These are phyloP conservation scores for Trichothecium roseum DNA, from an alignment of 2,329 filamentous ascomycete genomes.

Conservation along the genomic window DNA sequence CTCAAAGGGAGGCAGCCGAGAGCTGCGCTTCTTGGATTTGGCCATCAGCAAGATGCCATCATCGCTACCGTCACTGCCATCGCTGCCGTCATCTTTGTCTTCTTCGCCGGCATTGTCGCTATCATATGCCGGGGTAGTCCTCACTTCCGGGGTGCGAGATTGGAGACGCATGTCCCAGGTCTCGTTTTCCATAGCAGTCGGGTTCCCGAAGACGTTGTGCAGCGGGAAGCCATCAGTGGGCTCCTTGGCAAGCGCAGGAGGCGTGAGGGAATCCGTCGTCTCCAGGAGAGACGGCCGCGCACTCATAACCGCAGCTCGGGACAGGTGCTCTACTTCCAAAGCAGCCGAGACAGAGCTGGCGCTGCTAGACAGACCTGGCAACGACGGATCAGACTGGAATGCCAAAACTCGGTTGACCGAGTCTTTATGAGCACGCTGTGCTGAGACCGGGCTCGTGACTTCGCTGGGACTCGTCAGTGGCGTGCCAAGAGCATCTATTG, in stretches of 20 bases:
- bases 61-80: slow-evolving; percentile 39
- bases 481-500: slow-evolving; percentile 35
- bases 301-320: slow-evolving; percentile 34
- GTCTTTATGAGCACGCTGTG: slow-evolving; percentile 17
- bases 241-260: slow-evolving; percentile 39
- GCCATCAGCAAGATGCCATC: slow-evolving; percentile 45
- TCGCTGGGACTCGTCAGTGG: slow-evolving; percentile 47
- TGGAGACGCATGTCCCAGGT: slow-evolving; percentile 17
- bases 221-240: slow-evolving; percentile 34
- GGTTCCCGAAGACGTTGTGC: slow-evolving; percentile 24
- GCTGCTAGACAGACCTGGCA: slow-evolving; percentile 52
- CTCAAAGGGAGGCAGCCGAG: slow-evolving; percentile 16
- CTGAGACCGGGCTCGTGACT: slow-evolving; percentile 35
- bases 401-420: slow-evolving; percentile 34
- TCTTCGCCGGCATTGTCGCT: slow-evolving; percentile 5
- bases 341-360: slow-evolving; percentile 56
- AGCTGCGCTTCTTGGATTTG: slow-evolving; percentile 28
- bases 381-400: slow-evolving; percentile 53
- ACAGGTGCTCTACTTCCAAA: slow-evolving; percentile 48
- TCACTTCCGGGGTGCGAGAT: slow-evolving; percentile 7
- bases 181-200: slow-evolving; percentile 20
- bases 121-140: slow-evolving; percentile 1
- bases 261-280: slow-evolving; percentile 43
- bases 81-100: slow-evolving; percentile 30
- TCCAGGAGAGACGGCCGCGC: slow-evolving; percentile 33